Evolutionary conservation across 768 basidiomycete species (phyloP), one percentile per base, ranked within the genome.

Genomic region (Kwoniella shandongensis): DNA sequence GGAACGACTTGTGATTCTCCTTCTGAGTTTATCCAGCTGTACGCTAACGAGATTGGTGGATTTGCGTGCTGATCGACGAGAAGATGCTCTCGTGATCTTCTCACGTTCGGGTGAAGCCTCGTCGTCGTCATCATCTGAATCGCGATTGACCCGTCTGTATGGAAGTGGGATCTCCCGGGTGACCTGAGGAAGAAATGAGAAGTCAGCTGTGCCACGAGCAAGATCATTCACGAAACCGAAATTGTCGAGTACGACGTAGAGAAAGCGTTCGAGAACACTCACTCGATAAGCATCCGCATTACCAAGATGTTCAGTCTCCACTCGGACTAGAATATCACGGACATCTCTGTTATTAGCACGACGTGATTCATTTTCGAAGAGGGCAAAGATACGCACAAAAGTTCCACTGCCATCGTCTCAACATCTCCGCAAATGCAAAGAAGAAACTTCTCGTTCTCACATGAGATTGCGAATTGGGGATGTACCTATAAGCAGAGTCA

Each of bases 291-390:
- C 90, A 81, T 90, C 89, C 76, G 88, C 84, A 74, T 96, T 96
- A 80, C 89, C 88, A 25, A 93, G 78, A 63, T 96, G 92, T 77
- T 96, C 92, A 77, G 88, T 91, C 75, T 93, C 89, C 39, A 90
- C 77, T 63, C 89, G 88, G 76, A 83, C 86, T 89, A n/a, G n/a
- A n/a, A n/a, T n/a, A n/a, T n/a, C n/a, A n/a, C n/a, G n/a, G n/a
- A n/a, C n/a, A n/a, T n/a, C n/a, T n/a, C n/a, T n/a, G n/a, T n/a
- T n/a, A n/a, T n/a, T n/a, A n/a, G 63, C 11, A 23, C 17, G 25
- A 32, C 17, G 6, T 32, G 32, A 32, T 44, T 17, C 41, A 54
- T 58, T 22, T 44, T 7, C 30, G 17, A 38, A 32, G 20, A 18
- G 40, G 15, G 42, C 38, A 17, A n/a, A n/a, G n/a, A 35, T 29